Evolutionary conservation across 1,284 basidiomycete genomes (phyloP).

Genomic region (Somion occarium): DNA sequence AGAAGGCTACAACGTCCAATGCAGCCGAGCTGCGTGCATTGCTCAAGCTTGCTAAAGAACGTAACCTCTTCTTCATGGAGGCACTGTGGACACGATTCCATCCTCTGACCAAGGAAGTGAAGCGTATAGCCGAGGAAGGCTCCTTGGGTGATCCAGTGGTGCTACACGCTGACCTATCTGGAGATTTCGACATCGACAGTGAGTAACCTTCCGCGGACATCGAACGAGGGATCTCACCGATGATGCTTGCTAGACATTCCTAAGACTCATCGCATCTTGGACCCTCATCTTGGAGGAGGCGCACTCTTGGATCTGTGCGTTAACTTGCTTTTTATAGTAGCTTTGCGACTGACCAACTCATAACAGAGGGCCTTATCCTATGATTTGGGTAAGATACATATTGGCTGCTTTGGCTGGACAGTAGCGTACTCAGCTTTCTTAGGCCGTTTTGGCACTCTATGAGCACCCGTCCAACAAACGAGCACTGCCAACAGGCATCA

Average conservation of each 20-base stretch:
- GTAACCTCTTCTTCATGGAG: slow-evolving; percentile 86
- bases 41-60: slow-evolving; percentile 67
- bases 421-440: neutral
- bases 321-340: neutral
- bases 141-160: slow-evolving; percentile 59
- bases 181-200: slow-evolving; percentile 70
- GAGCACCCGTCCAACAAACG: slow-evolving; percentile 70
- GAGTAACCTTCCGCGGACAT: slow-evolving; percentile 26
- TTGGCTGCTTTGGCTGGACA: neutral
- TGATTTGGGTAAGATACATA: slow-evolving; percentile 60
- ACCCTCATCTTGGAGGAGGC: slow-evolving; percentile 81
- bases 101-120: slow-evolving; percentile 62
- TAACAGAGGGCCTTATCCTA: slow-evolving; percentile 73
- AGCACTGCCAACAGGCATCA: slow-evolving; percentile 51
- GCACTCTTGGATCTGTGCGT: slow-evolving; percentile 79
- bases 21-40: slow-evolving; percentile 63
- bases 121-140: slow-evolving; percentile 58
- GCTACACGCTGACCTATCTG: slow-evolving; percentile 71
- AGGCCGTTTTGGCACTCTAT: slow-evolving; percentile 77
- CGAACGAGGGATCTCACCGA: neutral
- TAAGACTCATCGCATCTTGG: slow-evolving; percentile 69
- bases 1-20: slow-evolving; percentile 75
- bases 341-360: neutral
- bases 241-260: slow-evolving; percentile 46
- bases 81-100: slow-evolving; percentile 82